phyloP scores from a whole-genome alignment of 176 grass and related monocot species.

The Oryza officinalis region DNA sequence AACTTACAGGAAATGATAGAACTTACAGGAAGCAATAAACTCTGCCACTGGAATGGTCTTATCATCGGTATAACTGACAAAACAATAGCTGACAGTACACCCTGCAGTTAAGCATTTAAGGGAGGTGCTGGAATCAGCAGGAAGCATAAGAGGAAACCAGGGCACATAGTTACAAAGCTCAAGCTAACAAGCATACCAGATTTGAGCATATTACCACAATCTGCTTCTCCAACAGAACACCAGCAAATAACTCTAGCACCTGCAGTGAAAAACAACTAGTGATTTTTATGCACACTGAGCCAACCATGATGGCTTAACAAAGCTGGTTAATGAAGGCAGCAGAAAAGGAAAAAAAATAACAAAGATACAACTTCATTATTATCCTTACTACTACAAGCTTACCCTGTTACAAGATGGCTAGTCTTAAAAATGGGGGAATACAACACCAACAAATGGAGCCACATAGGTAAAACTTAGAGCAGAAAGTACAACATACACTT shows the following conservation, averaged over 20 bases:
- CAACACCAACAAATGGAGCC: slow-evolving; percentile 9
- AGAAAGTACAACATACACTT: slow-evolving; percentile 59
- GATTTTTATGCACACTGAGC: slow-evolving; percentile 28
- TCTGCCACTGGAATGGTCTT: slow-evolving; percentile 97
- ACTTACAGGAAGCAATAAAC: slow-evolving; percentile 98
- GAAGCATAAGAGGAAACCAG: slow-evolving; percentile 25
- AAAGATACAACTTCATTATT: neutral
- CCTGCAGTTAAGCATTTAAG: slow-evolving; percentile 65
- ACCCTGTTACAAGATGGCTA: neutral
- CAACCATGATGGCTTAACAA: slow-evolving; percentile 32
- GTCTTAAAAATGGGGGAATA: slow-evolving; percentile 4
- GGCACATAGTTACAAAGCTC: slow-evolving; percentile 11
- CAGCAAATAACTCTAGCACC: slow-evolving; percentile 81
- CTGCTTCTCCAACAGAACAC: slow-evolving; percentile 92
- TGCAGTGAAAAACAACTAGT: slow-evolving; percentile 47
- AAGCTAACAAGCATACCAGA: slow-evolving; percentile 66
- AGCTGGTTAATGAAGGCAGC: neutral
- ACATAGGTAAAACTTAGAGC: slow-evolving; percentile 3
- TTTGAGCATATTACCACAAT: slow-evolving; percentile 87
- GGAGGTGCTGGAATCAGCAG: slow-evolving; percentile 42
- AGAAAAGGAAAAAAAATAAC: neutral
- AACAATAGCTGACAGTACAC: slow-evolving; percentile 87
- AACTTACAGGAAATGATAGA: slow-evolving; percentile 18
- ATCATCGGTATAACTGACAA: slow-evolving; percentile 94
- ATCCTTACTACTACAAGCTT: neutral